phyloP scores from a whole-genome alignment of 2,329 filamentous ascomycete genomes.

The Colletotrichum abscissum region DNA sequence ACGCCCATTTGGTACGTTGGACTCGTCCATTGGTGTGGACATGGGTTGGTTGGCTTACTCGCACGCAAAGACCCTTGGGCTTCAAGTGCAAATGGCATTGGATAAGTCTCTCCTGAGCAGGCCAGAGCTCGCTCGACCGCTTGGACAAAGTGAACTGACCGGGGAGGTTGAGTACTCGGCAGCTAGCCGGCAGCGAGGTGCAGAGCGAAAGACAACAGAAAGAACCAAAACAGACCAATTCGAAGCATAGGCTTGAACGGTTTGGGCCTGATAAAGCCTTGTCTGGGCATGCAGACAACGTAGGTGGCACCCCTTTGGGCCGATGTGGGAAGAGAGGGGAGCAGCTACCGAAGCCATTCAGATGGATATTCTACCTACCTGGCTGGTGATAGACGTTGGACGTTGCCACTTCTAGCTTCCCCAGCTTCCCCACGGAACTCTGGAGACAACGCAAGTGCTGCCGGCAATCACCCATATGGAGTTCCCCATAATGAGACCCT shows the following conservation, averaged over 20 bases:
- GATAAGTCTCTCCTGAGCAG: constrained; percentile 22
- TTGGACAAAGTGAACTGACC: constrained; percentile 27
- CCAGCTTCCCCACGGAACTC: constrained; percentile 15
- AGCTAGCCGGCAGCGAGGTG: constrained; percentile 17
- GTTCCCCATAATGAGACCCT: constrained; percentile 1
- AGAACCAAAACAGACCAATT: constrained; percentile 2
- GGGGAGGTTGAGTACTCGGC: constrained; percentile 14
- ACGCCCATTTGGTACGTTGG: constrained; percentile 38
- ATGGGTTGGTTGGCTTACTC: constrained; percentile 25
- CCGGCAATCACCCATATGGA: constrained; percentile 4
- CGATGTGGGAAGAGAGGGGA: constrained; percentile 18
- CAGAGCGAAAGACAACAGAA: constrained; percentile 14
- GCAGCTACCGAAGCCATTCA: constrained; percentile 1
- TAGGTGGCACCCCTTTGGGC: constrained; percentile 20
- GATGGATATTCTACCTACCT: neutral
- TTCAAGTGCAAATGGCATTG: constrained; percentile 23
- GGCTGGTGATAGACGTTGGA: neutral
- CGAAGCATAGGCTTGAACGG: constrained; percentile 19
- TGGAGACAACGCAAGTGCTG: neutral
- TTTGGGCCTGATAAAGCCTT: constrained; percentile 31
- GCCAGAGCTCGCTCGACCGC: constrained; percentile 26
- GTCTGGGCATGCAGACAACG: constrained; percentile 26
- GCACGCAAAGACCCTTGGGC: constrained; percentile 29
- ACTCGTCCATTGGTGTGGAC: constrained; percentile 45
- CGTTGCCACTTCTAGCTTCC: constrained; percentile 5